phyloP scores from a whole-genome alignment of 192 early-diverging fungal species.

The Blastocladiella britannica region DNA sequence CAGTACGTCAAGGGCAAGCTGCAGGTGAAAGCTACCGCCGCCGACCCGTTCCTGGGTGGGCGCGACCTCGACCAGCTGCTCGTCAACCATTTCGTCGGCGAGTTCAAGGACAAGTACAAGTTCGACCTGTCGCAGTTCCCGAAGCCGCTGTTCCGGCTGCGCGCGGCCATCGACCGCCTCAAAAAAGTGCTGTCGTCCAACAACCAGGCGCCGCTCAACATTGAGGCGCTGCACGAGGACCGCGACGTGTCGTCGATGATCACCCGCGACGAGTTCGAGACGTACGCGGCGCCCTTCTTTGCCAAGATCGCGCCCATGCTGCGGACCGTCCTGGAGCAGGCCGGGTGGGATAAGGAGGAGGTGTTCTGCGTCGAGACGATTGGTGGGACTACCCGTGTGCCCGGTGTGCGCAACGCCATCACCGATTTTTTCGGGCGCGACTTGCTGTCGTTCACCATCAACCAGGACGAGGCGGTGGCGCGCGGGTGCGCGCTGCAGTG shows the following conservation, averaged over 20 bases:
- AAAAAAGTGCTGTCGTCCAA: conserved; percentile 96
- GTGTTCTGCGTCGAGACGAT: conserved; percentile 88
- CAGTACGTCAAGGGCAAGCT: conserved; percentile 92
- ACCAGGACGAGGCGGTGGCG: conserved; percentile 93
- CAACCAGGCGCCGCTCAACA: conserved; percentile 67
- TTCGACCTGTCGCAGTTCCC: conserved; percentile 70
- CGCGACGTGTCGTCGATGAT: conserved; percentile 73
- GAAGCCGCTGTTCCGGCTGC: conserved; percentile 78
- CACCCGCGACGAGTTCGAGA: conserved; percentile 65
- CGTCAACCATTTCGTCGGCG: conserved; percentile 58
- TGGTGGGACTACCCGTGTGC: conserved; percentile 84
- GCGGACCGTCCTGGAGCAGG: conserved; percentile 48
- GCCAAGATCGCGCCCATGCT: conserved; percentile 50
- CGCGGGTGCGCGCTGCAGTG: conserved; percentile 92
- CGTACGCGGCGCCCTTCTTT: conserved; percentile 50
- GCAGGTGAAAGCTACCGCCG: conserved; percentile 71
- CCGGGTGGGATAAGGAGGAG: conserved; percentile 52
- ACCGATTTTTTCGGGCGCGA: conserved; percentile 74
- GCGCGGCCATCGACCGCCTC: conserved; percentile 72
- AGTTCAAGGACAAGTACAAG: conserved; percentile 89
- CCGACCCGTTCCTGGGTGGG: conserved; percentile 84
- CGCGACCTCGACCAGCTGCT: conserved; percentile 87
- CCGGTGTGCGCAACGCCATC: conserved; percentile 75
- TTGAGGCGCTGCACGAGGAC: conserved; percentile 93
- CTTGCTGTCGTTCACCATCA: conserved; percentile 65